phyloP scores from a whole-genome alignment of 2,329 filamentous ascomycete genomes.

The Colletotrichum theobromicola region DNA sequence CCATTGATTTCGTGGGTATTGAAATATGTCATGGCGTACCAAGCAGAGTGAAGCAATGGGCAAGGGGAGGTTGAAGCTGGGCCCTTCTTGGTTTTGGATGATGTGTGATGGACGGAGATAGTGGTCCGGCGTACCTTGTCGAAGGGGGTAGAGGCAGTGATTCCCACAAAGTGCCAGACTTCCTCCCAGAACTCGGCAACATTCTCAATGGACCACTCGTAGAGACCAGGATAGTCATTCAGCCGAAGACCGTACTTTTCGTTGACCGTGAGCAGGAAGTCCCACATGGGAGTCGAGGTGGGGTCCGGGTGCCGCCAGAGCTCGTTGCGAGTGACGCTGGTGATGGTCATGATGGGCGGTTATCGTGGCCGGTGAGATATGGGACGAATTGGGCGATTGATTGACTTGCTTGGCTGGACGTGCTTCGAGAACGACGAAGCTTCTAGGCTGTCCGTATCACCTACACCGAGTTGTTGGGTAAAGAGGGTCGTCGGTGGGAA shows the following conservation, averaged over 20 bases:
- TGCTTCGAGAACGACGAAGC: not conserved
- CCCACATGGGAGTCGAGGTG: conserved; percentile 71
- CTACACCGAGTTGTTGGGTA: not conserved
- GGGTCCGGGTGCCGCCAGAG: conserved; percentile 77
- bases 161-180: conserved; percentile 81
- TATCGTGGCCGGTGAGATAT: not conserved
- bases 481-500: not conserved
- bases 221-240: conserved; percentile 74
- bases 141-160: conserved; percentile 71
- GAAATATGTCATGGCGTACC: conserved; percentile 3
- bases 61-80: not conserved
- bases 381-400: not conserved
- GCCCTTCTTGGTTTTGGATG: not conserved
- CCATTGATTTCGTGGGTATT: not conserved
- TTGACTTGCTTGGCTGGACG: not conserved
- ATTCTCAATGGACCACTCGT: conserved; percentile 83
- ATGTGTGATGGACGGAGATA: not conserved
- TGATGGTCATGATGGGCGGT: conserved; percentile 18
- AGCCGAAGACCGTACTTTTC: conserved; percentile 68
- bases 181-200: conserved; percentile 83
- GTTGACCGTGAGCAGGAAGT: conserved; percentile 74
- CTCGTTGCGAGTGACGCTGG: conserved; percentile 39
- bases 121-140: conserved; percentile 50
- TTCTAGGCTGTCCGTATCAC: not conserved
- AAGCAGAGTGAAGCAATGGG: conserved; percentile 3